A percentile compares a stretch with the other conserved stretches of the same genome.
Evolutionary conservation across 2,329 filamentous ascomycete species (phyloP).

Genomic region (Aspergillus caelatus): DNA sequence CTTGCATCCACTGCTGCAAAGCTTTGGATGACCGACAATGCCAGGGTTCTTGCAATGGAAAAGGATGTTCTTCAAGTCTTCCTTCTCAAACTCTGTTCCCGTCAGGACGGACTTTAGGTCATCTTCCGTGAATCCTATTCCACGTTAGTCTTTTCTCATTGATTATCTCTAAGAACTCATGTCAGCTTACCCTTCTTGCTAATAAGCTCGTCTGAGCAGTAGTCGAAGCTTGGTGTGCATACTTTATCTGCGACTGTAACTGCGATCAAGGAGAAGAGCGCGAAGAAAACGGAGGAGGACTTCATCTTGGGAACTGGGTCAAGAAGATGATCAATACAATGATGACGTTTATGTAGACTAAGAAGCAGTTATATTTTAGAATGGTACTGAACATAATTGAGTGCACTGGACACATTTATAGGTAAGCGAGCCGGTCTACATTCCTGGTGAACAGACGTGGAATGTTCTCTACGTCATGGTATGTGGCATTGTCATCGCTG

Average conservation of each 20-base stretch:
- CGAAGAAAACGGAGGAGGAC: conserved; percentile 24
- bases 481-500: not conserved
- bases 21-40: conserved; percentile 34
- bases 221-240: conserved; percentile 40
- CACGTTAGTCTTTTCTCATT: not conserved
- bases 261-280: conserved; percentile 22
- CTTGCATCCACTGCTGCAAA: conserved; percentile 33
- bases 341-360: not conserved
- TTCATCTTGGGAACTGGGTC: conserved; percentile 25
- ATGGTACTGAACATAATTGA: not conserved
- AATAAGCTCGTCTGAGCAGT: conserved; percentile 34
- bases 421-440: not conserved
- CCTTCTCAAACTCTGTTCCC: conserved; percentile 29
- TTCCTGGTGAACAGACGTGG: not conserved
- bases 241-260: conserved; percentile 30
- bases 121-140: conserved; percentile 31
- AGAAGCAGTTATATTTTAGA: not conserved
- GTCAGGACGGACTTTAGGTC: conserved; percentile 32
- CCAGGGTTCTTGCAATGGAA: conserved; percentile 41
- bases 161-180: not conserved
- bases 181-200: conserved; percentile 30
- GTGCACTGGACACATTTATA: not conserved
- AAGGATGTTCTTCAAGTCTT: conserved; percentile 32
- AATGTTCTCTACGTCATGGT: not conserved
- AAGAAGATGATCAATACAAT: not conserved